Evolutionary conservation across 345 rosid genomes (phyloP).

Genomic region (Bruguiera gymnorhiza): DNA sequence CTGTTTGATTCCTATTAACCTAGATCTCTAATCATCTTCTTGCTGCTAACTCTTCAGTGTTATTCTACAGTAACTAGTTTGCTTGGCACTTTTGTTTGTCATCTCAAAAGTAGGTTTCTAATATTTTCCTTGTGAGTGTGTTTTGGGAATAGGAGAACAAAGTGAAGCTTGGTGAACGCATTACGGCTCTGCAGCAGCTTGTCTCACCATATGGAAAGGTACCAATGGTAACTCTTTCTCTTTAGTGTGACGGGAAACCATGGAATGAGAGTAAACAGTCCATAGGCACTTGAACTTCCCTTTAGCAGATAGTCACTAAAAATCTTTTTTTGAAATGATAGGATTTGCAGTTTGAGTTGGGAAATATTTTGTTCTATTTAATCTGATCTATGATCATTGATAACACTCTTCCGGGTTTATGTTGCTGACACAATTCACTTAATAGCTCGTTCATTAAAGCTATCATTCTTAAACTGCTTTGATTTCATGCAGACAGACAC

Average conservation of each 20-base stretch:
- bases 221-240: slow-evolving; percentile 4
- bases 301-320: neutral
- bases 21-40: neutral
- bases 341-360: neutral
- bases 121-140: slow-evolving; percentile 16
- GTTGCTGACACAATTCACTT: neutral
- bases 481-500: slow-evolving; percentile 77
- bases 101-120: neutral
- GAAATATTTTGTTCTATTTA: neutral
- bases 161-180: slow-evolving; percentile 83
- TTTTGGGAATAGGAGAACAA: slow-evolving; percentile 62
- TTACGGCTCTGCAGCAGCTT: slow-evolving; percentile 82
- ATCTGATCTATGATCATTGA: neutral
- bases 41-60: neutral
- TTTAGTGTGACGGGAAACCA: neutral
- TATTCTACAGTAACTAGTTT: neutral
- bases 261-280: too few species aligned
- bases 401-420: neutral
- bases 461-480: slow-evolving; percentile 7
- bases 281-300: too few species aligned
- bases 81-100: neutral
- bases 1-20: neutral
- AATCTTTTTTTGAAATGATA: too few species aligned
- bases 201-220: slow-evolving; percentile 99
- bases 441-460: neutral